phyloP scores from a whole-genome alignment of 192 early-diverging fungal species.

The Diversispora epigaea region DNA sequence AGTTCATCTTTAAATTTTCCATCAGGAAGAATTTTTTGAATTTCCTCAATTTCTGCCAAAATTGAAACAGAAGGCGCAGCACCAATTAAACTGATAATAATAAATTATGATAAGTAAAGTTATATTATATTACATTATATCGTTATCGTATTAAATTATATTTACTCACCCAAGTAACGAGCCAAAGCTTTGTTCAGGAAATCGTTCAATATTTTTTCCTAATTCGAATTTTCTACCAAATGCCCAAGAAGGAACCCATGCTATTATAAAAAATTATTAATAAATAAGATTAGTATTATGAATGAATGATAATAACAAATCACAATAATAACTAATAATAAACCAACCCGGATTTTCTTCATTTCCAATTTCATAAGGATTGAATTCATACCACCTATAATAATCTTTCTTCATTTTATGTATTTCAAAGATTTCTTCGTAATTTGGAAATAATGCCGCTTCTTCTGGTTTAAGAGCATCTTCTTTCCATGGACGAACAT shows the following conservation, averaged over 20 bases:
- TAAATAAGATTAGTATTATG: neutral
- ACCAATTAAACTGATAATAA: neutral
- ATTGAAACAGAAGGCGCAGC: neutral
- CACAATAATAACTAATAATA: no score
- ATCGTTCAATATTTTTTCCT: conserved; percentile 57
- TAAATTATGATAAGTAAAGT: neutral
- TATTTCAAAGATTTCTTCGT: conserved; percentile 38
- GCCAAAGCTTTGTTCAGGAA: conserved; percentile 69
- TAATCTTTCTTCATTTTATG: conserved; percentile 41
- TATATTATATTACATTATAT: neutral
- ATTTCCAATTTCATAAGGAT: conserved; percentile 58
- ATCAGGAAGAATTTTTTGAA: neutral
- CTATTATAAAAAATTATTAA: conserved; percentile 29
- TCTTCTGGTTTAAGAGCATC: conserved; percentile 28
- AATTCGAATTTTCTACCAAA: conserved; percentile 71
- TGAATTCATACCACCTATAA: conserved; percentile 84
- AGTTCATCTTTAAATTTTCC: conserved; percentile 7
- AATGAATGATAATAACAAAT: no score
- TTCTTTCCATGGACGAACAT: conserved; percentile 55
- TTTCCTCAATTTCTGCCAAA: neutral
- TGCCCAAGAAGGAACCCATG: conserved; percentile 77
- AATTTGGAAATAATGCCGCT: conserved; percentile 34
- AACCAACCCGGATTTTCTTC: conserved; percentile 63
- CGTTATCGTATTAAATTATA: neutral
- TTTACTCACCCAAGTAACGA: conserved; percentile 59